Evolutionary conservation across 495 filamentous ascomycete species (phyloP).

Genomic region (Sordaria brevicollis): DNA sequence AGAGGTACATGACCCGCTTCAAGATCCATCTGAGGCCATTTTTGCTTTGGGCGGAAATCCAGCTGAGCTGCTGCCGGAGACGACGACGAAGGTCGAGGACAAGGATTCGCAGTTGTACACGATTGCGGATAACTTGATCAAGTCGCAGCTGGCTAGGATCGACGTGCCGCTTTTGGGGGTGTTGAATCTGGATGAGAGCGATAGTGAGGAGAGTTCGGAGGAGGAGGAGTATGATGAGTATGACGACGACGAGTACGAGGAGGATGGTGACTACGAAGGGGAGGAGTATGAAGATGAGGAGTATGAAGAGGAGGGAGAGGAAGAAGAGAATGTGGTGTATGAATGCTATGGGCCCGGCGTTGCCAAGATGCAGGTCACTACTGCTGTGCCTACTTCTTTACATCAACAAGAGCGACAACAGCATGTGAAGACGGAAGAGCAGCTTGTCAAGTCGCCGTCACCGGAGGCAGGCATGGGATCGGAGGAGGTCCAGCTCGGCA

Average conservation of each 20-base stretch:
- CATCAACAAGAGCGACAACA: not conserved
- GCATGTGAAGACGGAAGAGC: not conserved
- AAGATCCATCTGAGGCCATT: conserved; percentile 14
- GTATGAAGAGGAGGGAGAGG: conserved; percentile 10
- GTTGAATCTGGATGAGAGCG: conserved; percentile 24
- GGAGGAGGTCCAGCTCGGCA: conserved; percentile 15
- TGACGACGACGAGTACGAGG: conserved; percentile 10
- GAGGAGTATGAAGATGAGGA: conserved; percentile 16
- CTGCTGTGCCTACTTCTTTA: not conserved
- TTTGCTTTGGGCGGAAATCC: conserved; percentile 25
- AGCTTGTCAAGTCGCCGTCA: not conserved
- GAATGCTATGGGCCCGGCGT: conserved; percentile 1
- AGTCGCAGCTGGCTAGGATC: conserved; percentile 20
- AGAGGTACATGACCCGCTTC: not conserved
- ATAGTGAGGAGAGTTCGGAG: conserved; percentile 16
- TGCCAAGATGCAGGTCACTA: not conserved
- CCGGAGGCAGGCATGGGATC: conserved; percentile 2
- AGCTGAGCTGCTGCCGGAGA: no score
- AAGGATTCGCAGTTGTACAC: conserved; percentile 20
- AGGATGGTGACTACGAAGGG: conserved; percentile 9
- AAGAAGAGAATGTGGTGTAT: conserved; percentile 9
- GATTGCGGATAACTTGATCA: conserved; percentile 25
- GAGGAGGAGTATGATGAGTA: not conserved
- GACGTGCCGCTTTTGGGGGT: conserved; percentile 24
- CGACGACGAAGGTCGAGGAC: conserved; percentile 5